Conservation (phyloP, 225 moss, liverwort and hornwort genomes). For the Asterella californica region DNA sequence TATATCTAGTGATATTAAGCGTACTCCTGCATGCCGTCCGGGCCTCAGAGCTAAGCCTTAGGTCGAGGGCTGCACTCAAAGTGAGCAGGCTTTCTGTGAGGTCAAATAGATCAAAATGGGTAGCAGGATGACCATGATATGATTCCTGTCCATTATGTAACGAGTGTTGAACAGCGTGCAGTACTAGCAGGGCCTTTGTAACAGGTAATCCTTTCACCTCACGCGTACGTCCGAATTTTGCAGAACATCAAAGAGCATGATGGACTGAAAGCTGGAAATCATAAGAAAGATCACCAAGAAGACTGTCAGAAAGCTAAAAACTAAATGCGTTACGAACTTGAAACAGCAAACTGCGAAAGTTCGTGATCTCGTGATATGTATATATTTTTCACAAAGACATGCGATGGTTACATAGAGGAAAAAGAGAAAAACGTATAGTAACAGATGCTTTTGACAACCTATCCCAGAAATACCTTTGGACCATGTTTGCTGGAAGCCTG, state of each 20-base stretch:
- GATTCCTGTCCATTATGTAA: neutral
- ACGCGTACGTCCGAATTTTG: slow-evolving; percentile 3
- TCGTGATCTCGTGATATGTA: neutral
- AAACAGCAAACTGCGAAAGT: neutral
- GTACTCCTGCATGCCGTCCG: neutral
- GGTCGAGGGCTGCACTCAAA: too few relatives aligned
- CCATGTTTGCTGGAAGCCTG: neutral
- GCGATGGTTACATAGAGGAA: neutral
- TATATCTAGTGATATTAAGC: neutral
- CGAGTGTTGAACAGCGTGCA: neutral
- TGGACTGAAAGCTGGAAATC: slow-evolving; percentile 16
- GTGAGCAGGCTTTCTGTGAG: neutral
- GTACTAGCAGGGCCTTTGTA: neutral
- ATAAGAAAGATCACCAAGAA: neutral
- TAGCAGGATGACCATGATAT: neutral
- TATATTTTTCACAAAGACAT: neutral
- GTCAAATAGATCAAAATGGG: neutral
- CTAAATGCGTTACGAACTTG: neutral
- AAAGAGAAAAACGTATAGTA: neutral
- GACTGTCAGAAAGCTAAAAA: neutral
- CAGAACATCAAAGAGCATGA: neutral
- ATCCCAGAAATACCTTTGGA: neutral
- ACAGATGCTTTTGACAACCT: neutral
- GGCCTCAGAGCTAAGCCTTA: too few relatives aligned
- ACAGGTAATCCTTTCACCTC: neutral